Conservation (phyloP, 768 basidiomycete genomes). For the Tricholomella constricta region DNA sequence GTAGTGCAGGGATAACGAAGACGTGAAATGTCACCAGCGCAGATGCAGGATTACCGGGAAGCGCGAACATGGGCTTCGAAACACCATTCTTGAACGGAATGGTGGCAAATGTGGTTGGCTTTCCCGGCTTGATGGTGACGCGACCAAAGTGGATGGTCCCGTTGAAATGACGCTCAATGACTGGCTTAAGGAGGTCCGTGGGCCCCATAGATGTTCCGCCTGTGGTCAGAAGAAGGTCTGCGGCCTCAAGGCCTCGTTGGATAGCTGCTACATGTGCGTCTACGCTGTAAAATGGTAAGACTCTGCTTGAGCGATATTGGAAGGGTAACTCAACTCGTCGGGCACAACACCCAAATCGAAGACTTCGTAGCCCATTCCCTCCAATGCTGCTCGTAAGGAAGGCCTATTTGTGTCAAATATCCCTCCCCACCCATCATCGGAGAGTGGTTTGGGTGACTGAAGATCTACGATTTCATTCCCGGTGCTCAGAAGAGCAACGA, state of each 20-base stretch:
- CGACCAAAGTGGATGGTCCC: slow-evolving; percentile 87
- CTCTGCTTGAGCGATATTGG: not conserved
- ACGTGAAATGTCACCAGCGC: slow-evolving; percentile 86
- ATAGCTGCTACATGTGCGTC: slow-evolving; percentile 61
- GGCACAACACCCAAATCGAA: slow-evolving; percentile 79
- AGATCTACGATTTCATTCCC: slow-evolving; percentile 81
- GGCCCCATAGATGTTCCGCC: slow-evolving; percentile 94
- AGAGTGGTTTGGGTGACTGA: slow-evolving; percentile 38
- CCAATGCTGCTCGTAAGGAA: slow-evolving; percentile 67
- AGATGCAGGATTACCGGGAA: slow-evolving; percentile 88
- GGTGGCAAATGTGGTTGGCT: slow-evolving; percentile 89
- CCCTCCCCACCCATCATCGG: slow-evolving; percentile 57
- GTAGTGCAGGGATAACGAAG: slow-evolving; percentile 81
- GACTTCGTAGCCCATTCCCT: slow-evolving; percentile 74
- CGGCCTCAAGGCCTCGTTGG: slow-evolving; percentile 52
- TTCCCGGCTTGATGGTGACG: slow-evolving; percentile 81
- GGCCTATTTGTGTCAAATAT: slow-evolving; percentile 90
- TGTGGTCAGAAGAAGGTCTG: slow-evolving; percentile 81
- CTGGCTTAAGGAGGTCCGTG: slow-evolving; percentile 83
- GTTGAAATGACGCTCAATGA: slow-evolving; percentile 76
- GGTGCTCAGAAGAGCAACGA: slow-evolving; percentile 81
- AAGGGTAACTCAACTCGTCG: slow-evolving; percentile 56
- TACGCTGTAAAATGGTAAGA: slow-evolving; percentile 39
- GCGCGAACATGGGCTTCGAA: slow-evolving; percentile 72
- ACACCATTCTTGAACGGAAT: slow-evolving; percentile 47